Base-by-base conservation (phyloP, 768 basidiomycete genomes). In the Trametes cinnabarina region DNA sequence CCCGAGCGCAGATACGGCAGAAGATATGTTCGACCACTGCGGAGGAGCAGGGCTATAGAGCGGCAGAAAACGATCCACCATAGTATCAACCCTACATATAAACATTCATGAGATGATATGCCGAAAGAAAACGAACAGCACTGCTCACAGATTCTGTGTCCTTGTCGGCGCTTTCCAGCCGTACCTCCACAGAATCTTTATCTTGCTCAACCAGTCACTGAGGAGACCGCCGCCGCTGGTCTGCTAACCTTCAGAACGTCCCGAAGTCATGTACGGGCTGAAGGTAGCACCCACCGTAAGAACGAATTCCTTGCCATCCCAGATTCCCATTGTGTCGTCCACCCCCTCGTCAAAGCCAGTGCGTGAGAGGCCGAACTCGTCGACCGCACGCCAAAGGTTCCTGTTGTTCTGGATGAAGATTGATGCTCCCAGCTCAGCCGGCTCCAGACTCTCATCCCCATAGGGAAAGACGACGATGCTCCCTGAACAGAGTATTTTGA, bases 351-450 rank as follows among this genome's bases (percentile, higher is more conserved):
- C 67, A 57, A 83, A 84, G 65, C 74, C 72, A 28, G 65, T 68
- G 50, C 79, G 76, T 3, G 81, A 83, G 20, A 95, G 77, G 61
- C 87, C 86, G 71, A 94, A 94, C 52, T 91, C 91, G 35, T 88
- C 78, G 0, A 85, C 81, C 2, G 94, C 95, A 54, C 92, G 83
- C 76, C 77, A 74, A 51, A 88, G 51, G 68, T 87, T 86, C 68
- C 76, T 85, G 74, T 97, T 94, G 4, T 77, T 81, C 54, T 80
- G 63, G 12, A 95, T 87, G 66, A 95, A 97, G 55, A 95, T 87
- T n/a, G 86, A 88, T 0, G 87, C 95, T 0, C 94, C 95, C 1
- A 95, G 77, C 67, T 97, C 95, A 23, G 92, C 72, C 22, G 86
- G 82, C 23, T 79, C 78, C 17, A 88, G 76, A 4, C 73, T 69